These are phyloP conservation scores for Diddensiella caesifluorescens DNA, from an alignment of 805 yeast genomes.

Conservation along the genomic window DNA sequence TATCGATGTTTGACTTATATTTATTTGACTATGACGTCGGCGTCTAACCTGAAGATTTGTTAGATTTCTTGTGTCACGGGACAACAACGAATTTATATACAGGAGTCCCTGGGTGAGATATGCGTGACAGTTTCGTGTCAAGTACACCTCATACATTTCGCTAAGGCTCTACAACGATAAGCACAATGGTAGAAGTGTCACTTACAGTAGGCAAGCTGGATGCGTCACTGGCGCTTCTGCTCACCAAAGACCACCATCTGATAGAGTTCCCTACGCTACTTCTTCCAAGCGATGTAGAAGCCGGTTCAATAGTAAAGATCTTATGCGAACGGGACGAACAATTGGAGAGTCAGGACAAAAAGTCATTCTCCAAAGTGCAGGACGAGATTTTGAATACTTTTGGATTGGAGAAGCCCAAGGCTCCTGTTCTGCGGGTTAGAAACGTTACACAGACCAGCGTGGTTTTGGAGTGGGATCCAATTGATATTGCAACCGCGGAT, in stretches of 20 bases:
- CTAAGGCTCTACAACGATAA: too few relatives aligned
- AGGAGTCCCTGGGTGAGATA: too few relatives aligned
- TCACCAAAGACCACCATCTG: constrained; percentile 87
- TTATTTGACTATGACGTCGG: too few relatives aligned
- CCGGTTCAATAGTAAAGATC: constrained; percentile 88
- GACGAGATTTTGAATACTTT: constrained; percentile 64
- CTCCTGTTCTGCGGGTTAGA: constrained; percentile 61
- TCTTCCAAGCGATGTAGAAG: constrained; percentile 81
- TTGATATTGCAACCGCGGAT: constrained; percentile 76
- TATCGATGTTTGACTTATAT: too few relatives aligned
- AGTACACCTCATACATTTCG: too few relatives aligned
- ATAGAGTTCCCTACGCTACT: constrained; percentile 96
- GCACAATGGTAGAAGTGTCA: constrained; percentile 87
- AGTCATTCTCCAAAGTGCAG: constrained; percentile 60
- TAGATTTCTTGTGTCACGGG: too few relatives aligned
- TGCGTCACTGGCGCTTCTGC: constrained; percentile 84
- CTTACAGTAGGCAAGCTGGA: constrained; percentile 94
- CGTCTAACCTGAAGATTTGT: too few relatives aligned
- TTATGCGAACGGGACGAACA: constrained; percentile 71
- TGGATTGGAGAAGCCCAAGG: constrained; percentile 65
- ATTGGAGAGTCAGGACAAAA: constrained; percentile 56
- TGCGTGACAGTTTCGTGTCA: too few relatives aligned
- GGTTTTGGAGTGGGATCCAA: constrained; percentile 89
- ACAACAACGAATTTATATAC: too few relatives aligned
- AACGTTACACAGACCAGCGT: constrained; percentile 93